phyloP scores from a whole-genome alignment of 164 flowering plant species.

The Magnolia sinica region DNA sequence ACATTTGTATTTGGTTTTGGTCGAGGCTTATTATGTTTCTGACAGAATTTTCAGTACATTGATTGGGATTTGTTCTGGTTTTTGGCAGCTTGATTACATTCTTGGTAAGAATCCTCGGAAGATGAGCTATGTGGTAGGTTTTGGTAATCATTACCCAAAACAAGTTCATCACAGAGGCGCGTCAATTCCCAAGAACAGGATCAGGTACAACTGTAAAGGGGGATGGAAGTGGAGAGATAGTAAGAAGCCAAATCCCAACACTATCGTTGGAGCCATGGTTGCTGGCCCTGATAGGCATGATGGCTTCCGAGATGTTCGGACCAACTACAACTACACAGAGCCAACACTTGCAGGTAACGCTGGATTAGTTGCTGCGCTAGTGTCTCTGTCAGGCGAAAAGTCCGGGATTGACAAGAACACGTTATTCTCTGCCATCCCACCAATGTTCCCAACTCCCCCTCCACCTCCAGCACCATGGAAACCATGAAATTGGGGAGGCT shows the following conservation, averaged over 20 bases:
- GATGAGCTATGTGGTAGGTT: conserved; percentile 94
- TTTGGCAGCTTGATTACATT: conserved; percentile 80
- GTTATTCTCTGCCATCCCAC: conserved; percentile 93
- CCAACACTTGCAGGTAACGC: conserved; percentile 97
- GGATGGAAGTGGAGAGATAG: conserved; percentile 97
- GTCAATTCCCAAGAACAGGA: conserved; percentile 82
- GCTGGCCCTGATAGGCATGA: conserved; percentile 92
- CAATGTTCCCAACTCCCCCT: conserved; percentile 94
- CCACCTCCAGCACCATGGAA: conserved; percentile 99
- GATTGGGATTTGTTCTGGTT: not conserved
- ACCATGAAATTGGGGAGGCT: conserved; percentile 40
- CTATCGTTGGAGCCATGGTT: conserved; percentile 91
- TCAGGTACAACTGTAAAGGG: conserved; percentile 79
- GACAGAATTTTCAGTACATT: not conserved
- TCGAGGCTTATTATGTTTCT: not conserved
- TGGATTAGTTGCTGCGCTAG: conserved; percentile 91
- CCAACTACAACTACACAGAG: conserved; percentile 87
- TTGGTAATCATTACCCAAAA: conserved; percentile 74
- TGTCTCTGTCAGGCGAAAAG: conserved; percentile 71
- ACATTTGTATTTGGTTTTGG: no score
- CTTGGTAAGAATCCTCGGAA: conserved; percentile 91
- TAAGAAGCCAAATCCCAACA: conserved; percentile 73
- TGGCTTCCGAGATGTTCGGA: conserved; percentile 78
- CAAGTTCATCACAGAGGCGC: conserved; percentile 95
- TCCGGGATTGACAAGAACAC: conserved; percentile 83